Conservation (phyloP, 148 eudicot species). For the Heliamphora exappendiculata region DNA sequence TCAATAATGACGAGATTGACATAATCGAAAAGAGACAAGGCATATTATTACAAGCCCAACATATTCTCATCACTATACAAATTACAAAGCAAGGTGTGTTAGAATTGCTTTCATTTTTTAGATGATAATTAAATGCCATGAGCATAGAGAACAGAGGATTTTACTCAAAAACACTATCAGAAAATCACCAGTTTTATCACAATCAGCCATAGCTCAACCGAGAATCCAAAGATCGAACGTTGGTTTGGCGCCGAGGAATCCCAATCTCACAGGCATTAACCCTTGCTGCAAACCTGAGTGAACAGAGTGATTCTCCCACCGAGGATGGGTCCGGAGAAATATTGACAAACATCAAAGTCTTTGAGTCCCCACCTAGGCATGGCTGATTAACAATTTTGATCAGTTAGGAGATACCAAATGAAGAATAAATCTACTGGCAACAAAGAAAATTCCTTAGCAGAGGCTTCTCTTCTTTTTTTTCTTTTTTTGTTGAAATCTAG, state of each 20-base stretch:
- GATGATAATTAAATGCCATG: slow-evolving; percentile 22
- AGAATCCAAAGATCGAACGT: slow-evolving; percentile 48
- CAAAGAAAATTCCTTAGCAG: background rate
- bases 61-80: slow-evolving; percentile 39
- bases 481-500: too few relatives aligned
- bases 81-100: slow-evolving; percentile 37
- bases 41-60: slow-evolving; percentile 25
- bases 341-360: slow-evolving; percentile 92
- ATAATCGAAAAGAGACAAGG: background rate
- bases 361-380: slow-evolving; percentile 96
- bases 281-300: slow-evolving; percentile 82
- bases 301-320: slow-evolving; percentile 76
- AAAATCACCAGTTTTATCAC: slow-evolving; percentile 1
- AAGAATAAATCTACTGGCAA: background rate
- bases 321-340: slow-evolving; percentile 78
- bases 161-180: slow-evolving; percentile 10
- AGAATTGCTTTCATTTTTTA: slow-evolving; percentile 17
- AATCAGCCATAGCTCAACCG: slow-evolving; percentile 65
- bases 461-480: too few relatives aligned
- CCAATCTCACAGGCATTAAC: slow-evolving; percentile 96
- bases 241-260: slow-evolving; percentile 77
- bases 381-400: slow-evolving; percentile 53
- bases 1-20: background rate
- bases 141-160: slow-evolving; percentile 22
- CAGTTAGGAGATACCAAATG: slow-evolving; percentile 2